These are phyloP conservation scores for Apiotrichum porosum DNA, from an alignment of 1,284 basidiomycete genomes.

Conservation along the genomic window DNA sequence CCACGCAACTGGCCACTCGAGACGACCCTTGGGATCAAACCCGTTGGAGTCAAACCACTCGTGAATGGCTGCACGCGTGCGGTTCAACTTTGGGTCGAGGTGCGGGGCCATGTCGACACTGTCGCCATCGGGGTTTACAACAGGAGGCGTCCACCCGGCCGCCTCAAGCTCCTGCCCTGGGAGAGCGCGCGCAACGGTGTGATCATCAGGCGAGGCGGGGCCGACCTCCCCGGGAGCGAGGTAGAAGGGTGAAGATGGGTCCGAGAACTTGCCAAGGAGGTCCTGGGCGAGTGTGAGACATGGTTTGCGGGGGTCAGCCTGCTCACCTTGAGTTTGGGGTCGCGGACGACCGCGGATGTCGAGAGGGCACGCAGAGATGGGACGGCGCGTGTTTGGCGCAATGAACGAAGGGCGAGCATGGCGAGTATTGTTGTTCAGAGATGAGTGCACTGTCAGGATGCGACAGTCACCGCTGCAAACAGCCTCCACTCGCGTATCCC, in stretches of 20 bases:
- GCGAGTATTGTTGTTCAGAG: too few species aligned
- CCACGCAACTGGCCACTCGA: conserved; percentile 47
- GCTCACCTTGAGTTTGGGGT: conserved; percentile 3
- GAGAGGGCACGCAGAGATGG: background rate
- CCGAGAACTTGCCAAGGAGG: conserved; percentile 34
- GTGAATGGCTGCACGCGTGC: conserved; percentile 13
- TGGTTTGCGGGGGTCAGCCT: background rate
- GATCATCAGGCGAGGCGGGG: conserved; percentile 40
- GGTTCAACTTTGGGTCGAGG: conserved; percentile 9
- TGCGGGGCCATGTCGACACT: conserved; percentile 6
- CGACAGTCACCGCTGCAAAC: too few species aligned
- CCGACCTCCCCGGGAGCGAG: conserved; percentile 36
- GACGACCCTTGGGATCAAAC: conserved; percentile 30
- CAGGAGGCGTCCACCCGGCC: conserved; percentile 3
- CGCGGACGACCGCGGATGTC: background rate
- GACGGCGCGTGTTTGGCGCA: background rate
- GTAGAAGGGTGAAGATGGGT: conserved; percentile 39
- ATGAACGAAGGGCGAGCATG: background rate
- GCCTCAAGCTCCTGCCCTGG: conserved; percentile 2
- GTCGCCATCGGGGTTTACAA: background rate
- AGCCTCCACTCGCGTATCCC: too few species aligned
- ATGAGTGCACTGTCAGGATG: too few species aligned
- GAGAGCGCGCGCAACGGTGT: conserved; percentile 24
- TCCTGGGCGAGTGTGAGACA: conserved; percentile 16
- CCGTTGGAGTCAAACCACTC: conserved; percentile 27